Conservation (phyloP, 768 basidiomycete species). For the Panaeolus papilionaceus region DNA sequence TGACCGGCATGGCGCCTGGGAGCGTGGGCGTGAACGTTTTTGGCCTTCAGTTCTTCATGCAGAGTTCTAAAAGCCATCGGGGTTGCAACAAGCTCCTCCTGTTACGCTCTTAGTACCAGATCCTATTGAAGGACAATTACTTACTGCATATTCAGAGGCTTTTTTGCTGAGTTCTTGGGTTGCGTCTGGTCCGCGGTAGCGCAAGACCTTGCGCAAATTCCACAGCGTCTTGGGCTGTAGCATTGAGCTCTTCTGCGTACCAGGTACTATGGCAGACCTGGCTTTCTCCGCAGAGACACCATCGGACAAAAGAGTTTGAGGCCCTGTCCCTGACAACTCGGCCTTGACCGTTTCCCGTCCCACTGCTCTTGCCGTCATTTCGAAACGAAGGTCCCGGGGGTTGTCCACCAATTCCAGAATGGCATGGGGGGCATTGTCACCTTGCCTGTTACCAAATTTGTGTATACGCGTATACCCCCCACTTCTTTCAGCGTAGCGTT, state of each 20-base stretch:
- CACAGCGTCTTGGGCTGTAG: conserved; percentile 72
- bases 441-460: conserved; percentile 86
- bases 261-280: conserved; percentile 49
- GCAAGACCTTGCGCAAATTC: conserved; percentile 78
- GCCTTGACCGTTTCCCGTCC: conserved; percentile 81
- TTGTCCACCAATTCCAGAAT: conserved; percentile 96
- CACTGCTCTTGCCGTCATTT: conserved; percentile 86
- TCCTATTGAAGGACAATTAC: conserved; percentile 33
- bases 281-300: conserved; percentile 39
- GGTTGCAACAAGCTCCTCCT: conserved; percentile 75
- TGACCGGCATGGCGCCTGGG: conserved; percentile 57
- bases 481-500: conserved; percentile 80
- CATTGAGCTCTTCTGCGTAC: conserved; percentile 37
- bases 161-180: conserved; percentile 56
- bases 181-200: conserved; percentile 57
- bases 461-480: conserved; percentile 97
- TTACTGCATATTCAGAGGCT: conserved; percentile 69
- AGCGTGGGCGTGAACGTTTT: conserved; percentile 33
- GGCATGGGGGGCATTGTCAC: conserved; percentile 94
- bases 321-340: conserved; percentile 55
- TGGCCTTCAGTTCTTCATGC: conserved; percentile 50
- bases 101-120: conserved; percentile 18
- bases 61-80: conserved; percentile 58
- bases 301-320: conserved; percentile 42
- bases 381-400: conserved; percentile 85